Percentiles rank a stretch among this genome's conserved stretches.
These are phyloP conservation scores for Striga hermonthica DNA, from an alignment of 305 asterid genomes.

Conservation along the genomic window DNA sequence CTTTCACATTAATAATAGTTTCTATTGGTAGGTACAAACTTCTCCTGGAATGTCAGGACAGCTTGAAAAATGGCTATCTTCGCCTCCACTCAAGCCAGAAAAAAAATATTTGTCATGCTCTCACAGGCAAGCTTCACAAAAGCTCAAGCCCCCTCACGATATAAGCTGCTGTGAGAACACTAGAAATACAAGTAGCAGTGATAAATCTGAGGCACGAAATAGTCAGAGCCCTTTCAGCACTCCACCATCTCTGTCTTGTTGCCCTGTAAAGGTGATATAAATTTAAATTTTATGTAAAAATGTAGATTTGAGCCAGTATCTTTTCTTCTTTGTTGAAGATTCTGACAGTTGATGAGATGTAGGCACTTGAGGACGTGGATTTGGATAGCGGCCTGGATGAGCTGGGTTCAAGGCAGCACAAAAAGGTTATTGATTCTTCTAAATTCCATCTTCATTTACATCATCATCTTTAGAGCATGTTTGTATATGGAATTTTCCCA, in stretches of 20 bases:
- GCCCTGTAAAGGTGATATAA: slow-evolving; percentile 64
- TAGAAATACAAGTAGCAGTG: slow-evolving; percentile 35
- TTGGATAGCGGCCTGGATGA: slow-evolving; percentile 44
- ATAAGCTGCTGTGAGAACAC: slow-evolving; percentile 39
- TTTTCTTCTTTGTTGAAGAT: slow-evolving; percentile 29
- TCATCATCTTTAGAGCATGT: background rate
- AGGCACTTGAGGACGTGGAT: slow-evolving; percentile 51
- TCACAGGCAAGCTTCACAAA: slow-evolving; percentile 41
- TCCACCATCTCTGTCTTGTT: slow-evolving; percentile 86
- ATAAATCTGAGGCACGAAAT: slow-evolving; percentile 40
- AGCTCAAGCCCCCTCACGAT: slow-evolving; percentile 32
- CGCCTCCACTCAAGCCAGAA: slow-evolving; percentile 61
- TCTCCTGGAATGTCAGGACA: slow-evolving; percentile 58
- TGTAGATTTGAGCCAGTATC: slow-evolving; percentile 24
- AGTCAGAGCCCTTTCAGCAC: slow-evolving; percentile 86
- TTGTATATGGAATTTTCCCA: no score
- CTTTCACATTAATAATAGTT: slow-evolving; percentile 25
- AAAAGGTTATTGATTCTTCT: slow-evolving; percentile 55
- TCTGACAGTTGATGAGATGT: slow-evolving; percentile 35
- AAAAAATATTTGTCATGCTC: slow-evolving; percentile 48
- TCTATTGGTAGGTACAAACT: slow-evolving; percentile 42
- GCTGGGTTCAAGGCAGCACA: slow-evolving; percentile 67
- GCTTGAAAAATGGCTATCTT: slow-evolving; percentile 70
- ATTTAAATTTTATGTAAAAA: slow-evolving; percentile 18
- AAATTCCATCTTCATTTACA: slow-evolving; percentile 22